phyloP scores from a whole-genome alignment of 371 early-diverging fungal genomes.

The Blakeslea trispora region DNA sequence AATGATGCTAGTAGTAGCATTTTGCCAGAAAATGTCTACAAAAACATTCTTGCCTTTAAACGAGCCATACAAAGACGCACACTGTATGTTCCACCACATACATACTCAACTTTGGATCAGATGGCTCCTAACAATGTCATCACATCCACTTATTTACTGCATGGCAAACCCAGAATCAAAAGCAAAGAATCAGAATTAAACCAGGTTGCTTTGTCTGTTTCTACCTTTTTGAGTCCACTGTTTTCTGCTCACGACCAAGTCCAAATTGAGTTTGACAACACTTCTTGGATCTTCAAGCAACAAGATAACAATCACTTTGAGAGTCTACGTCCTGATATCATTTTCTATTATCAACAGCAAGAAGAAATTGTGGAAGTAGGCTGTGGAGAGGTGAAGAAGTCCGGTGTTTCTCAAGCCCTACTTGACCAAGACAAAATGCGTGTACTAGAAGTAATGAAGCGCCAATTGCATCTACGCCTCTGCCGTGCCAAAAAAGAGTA shows the following conservation, averaged over 20 bases:
- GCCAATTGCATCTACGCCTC: slow-evolving; percentile 17
- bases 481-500: slow-evolving; percentile 18
- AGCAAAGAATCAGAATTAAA: slow-evolving; percentile 14
- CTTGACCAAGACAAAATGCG: slow-evolving; percentile 17
- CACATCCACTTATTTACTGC: slow-evolving; percentile 16
- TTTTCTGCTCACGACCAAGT: slow-evolving; percentile 23
- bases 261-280: slow-evolving; percentile 24
- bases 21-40: slow-evolving; percentile 12
- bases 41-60: slow-evolving; percentile 16
- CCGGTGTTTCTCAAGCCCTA: slow-evolving; percentile 12
- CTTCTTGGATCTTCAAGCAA: slow-evolving; percentile 24
- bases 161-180: slow-evolving; percentile 23
- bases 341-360: slow-evolving; percentile 15
- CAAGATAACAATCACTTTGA: slow-evolving; percentile 9
- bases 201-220: slow-evolving; percentile 10
- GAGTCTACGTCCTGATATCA: slow-evolving; percentile 17
- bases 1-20: slow-evolving; percentile 5
- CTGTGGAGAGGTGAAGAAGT: slow-evolving; percentile 22
- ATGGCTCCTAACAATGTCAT: slow-evolving; percentile 18
- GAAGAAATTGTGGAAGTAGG: slow-evolving; percentile 14
- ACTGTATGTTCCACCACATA: slow-evolving; percentile 16
- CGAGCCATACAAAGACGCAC: slow-evolving; percentile 13
- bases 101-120: slow-evolving; percentile 15
- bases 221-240: slow-evolving; percentile 15
- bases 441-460: slow-evolving; percentile 22